A percentile compares a stretch with the other conserved stretches of the same genome.
These are phyloP conservation scores for Alternaria metachromatica DNA, from an alignment of 2,329 filamentous ascomycete species.

Conservation along the genomic window DNA sequence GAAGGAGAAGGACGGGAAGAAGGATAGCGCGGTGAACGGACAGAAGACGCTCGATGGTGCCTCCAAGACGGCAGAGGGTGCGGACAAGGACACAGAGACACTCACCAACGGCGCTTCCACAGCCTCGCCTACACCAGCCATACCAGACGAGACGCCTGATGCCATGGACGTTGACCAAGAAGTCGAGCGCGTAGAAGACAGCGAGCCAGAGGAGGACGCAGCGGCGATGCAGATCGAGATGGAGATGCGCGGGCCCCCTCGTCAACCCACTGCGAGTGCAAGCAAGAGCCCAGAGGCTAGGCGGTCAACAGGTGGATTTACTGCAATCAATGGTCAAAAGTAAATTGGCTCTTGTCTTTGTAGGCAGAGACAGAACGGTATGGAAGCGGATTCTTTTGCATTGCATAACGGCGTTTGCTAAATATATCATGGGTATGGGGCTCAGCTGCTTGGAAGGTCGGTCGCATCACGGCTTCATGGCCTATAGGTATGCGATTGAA, in stretches of 20 bases:
- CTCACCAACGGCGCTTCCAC: neutral
- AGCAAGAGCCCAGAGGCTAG: constrained; percentile 17
- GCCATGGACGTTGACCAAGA: constrained; percentile 18
- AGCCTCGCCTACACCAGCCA: neutral
- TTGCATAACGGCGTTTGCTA: constrained; percentile 17
- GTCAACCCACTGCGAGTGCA: neutral
- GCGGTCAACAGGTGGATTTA: constrained; percentile 35
- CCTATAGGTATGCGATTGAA: neutral
- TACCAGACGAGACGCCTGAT: constrained; percentile 7
- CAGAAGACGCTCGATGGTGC: constrained; percentile 1
- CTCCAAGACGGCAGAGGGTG: neutral
- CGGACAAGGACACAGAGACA: neutral
- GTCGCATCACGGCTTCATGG: neutral
- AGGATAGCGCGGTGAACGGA: neutral
- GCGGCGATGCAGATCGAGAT: constrained; percentile 50
- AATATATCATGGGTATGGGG: neutral
- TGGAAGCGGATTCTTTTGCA: neutral
- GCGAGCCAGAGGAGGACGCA: constrained; percentile 37
- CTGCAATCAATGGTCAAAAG: constrained; percentile 42
- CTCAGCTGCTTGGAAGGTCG: neutral
- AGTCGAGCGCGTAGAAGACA: constrained; percentile 22
- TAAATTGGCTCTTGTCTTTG: neutral
- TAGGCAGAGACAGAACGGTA: neutral
- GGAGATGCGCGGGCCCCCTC: constrained; percentile 46
- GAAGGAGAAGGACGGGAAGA: constrained; percentile 10